Base-by-base conservation (phyloP, 1,139 yeast genomes). In the Magnusiomyces magnusii region DNA sequence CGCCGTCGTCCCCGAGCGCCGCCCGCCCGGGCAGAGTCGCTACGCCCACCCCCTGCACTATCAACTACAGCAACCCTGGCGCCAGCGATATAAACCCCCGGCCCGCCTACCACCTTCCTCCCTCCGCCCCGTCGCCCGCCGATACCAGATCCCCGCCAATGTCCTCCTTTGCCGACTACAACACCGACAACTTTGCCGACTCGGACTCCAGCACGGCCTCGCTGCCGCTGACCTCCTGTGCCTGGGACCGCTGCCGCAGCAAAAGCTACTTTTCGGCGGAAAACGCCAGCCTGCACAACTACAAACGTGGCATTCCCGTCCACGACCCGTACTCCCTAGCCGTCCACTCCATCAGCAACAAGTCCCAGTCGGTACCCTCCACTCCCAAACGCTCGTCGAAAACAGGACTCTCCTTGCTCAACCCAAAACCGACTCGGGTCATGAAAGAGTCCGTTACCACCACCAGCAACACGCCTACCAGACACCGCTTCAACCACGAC, bases 161-260 rank as follows among this genome's bases (percentile, higher is more conserved):
- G 54, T 19, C 47, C 54, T 24, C 47, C 3, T 51, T 51, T 24
- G 47, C 34, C 47, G 34, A 25, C 15, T 51, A 51, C n/a, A 36
- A 19, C 21, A 51, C 34, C 21, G 13, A 19, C 25, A 44, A 44
- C 27, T 44, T 21, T 23, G 49, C 19, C 19, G 44, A 34, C n/a
- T 21, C 41, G 3, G 27, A 51, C 36, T 31, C 36, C 19, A 19
- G 13, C 21, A 2, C 25, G 21, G 2, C 53, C 3, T 23, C 47
- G 5, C 7, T 36, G 3, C 54, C 47, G 2, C 9, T 51, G 54
- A 27, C 31, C 21, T 51, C 47, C 3, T 51, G 54, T 25, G 17
- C 47, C n/a, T 51, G 54, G 54, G 34, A 51, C 17, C 19, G 17
- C 7, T 23, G 25, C 34, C 28, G 54, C n/a, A 23, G 13, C 47